A percentile compares a stretch with the other conserved stretches of the same genome.
phyloP scores from a whole-genome alignment of 345 rosid species.

The Lenwebbia sp. region DNA sequence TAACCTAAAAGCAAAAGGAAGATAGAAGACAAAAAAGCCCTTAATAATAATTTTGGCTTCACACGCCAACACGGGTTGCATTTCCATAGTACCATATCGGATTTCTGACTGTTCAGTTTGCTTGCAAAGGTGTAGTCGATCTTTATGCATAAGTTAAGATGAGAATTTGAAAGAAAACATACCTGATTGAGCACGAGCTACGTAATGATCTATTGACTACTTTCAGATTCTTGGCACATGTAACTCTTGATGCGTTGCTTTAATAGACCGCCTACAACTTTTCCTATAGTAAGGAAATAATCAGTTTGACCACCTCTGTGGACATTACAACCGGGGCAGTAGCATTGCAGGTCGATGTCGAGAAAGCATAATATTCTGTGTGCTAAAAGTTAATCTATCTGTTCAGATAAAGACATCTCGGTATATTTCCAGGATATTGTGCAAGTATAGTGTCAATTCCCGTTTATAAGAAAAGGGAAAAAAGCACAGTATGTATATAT shows the following conservation, averaged over 20 bases:
- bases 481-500: too few species aligned
- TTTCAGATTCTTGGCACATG: not conserved
- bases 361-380: not conserved
- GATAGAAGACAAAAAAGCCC: too few species aligned
- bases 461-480: not conserved
- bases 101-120: not conserved
- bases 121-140: not conserved
- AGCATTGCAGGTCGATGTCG: not conserved
- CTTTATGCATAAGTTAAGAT: not conserved
- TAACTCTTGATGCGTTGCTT: not conserved
- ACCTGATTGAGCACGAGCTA: not conserved
- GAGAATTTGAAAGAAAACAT: not conserved
- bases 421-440: not conserved
- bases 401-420: not conserved
- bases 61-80: too few species aligned
- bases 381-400: not conserved
- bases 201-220: not conserved
- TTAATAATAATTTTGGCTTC: too few species aligned
- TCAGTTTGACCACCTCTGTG: not conserved
- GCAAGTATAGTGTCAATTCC: not conserved
- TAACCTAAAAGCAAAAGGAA: too few species aligned
- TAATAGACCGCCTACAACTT: not conserved
- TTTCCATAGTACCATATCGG: not conserved
- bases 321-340: not conserved
- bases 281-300: not conserved